Conservation (phyloP, 163 green algal genomes). For the Coccomyxa subellipsoidea region DNA sequence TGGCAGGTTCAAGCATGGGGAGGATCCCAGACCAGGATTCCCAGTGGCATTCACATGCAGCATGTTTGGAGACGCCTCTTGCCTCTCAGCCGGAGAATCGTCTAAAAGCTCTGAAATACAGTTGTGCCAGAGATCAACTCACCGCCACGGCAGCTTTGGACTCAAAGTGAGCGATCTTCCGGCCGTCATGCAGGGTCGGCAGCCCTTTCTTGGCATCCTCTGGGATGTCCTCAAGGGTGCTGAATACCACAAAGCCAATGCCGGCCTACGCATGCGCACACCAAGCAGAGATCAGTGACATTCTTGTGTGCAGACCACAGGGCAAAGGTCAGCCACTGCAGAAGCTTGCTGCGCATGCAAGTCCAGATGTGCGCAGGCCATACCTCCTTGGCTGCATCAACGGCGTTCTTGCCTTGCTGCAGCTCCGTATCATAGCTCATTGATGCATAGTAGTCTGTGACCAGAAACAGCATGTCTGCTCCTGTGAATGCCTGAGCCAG, state of each 20-base stretch:
- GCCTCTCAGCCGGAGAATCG: no score
- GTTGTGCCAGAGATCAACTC: no score
- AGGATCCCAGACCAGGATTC: neutral
- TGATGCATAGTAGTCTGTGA: neutral
- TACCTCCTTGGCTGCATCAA: slow-evolving; percentile 5
- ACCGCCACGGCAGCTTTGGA: neutral
- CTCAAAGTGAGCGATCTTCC: neutral
- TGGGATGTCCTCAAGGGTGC: neutral
- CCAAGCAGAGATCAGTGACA: no score
- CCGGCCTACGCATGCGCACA: no score
- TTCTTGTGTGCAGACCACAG: no score
- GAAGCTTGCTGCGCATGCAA: no score
- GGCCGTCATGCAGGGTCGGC: neutral
- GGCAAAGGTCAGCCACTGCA: no score
- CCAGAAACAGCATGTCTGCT: neutral
- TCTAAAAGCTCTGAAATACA: no score
- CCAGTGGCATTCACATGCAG: no score
- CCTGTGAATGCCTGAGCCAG: neutral
- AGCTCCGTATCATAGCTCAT: neutral
- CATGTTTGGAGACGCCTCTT: no score
- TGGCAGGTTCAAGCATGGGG: neutral
- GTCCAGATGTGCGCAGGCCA: neutral
- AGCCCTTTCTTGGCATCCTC: neutral
- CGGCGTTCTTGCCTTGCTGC: slow-evolving; percentile 1
- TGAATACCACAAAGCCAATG: neutral